Evolutionary conservation across 2,329 filamentous ascomycete genomes (phyloP).

Genomic region (Sarocladium strictum): DNA sequence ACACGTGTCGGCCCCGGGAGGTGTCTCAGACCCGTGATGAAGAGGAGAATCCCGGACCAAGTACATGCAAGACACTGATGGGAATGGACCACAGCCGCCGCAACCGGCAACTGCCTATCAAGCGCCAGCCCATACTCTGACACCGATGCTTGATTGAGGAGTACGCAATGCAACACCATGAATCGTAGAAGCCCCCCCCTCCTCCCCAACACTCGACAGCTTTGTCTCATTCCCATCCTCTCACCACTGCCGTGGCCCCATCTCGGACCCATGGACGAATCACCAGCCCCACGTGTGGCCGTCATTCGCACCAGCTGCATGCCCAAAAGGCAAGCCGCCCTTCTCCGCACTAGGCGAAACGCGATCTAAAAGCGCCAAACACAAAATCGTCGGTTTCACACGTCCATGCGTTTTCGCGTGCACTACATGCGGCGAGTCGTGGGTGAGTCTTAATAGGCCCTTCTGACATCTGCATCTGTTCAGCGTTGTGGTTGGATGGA

Average conservation of each 20-base stretch:
- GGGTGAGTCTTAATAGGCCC: neutral
- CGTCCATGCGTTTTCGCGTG: neutral
- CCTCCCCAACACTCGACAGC: neutral
- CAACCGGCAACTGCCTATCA: neutral
- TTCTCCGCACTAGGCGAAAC: neutral
- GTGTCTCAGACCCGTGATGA: too few species aligned
- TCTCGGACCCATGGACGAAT: constrained; percentile 9
- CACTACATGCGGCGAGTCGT: neutral
- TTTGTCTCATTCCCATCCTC: constrained; percentile 1
- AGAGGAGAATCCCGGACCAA: neutral
- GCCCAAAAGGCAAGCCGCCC: neutral
- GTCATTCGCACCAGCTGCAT: neutral
- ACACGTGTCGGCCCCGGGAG: neutral
- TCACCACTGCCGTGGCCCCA: neutral
- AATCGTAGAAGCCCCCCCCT: neutral
- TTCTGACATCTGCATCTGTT: neutral
- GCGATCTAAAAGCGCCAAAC: neutral
- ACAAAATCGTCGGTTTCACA: neutral
- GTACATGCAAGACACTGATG: too few species aligned
- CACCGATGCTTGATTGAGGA: too few species aligned
- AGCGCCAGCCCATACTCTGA: too few species aligned
- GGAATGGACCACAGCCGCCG: neutral
- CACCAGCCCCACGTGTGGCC: constrained; percentile 10
- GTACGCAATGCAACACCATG: neutral
- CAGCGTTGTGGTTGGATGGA: neutral